Conservation (phyloP, 1,284 basidiomycete genomes). For the Ganoderma boninense region DNA sequence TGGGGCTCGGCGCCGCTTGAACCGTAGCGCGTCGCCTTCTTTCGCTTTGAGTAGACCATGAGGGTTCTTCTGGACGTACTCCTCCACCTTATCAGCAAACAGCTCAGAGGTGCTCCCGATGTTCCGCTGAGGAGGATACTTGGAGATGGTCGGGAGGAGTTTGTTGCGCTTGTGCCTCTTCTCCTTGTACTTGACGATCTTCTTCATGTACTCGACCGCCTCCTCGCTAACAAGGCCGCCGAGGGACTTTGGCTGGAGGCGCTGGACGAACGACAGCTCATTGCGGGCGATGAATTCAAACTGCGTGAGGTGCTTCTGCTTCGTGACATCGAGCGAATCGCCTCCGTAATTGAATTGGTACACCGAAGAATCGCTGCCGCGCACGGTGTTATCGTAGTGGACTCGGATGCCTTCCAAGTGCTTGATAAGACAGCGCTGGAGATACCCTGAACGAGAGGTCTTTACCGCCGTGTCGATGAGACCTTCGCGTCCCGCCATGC, state of each 20-base stretch:
- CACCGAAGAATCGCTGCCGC: constrained; percentile 92
- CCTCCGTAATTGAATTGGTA: constrained; percentile 99
- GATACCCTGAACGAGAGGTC: constrained; percentile 97
- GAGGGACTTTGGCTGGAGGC: constrained; percentile 75
- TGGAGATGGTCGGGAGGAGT: constrained; percentile 79
- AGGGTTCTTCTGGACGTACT: constrained; percentile 86
- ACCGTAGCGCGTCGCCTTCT: constrained; percentile 48
- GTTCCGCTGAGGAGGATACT: constrained; percentile 83
- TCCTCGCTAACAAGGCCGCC: constrained; percentile 67
- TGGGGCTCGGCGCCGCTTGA: constrained; percentile 56
- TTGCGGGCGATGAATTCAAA: constrained; percentile 97
- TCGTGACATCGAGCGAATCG: constrained; percentile 96
- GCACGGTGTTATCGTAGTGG: constrained; percentile 98
- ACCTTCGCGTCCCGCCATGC: constrained; percentile 99
- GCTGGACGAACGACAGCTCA: constrained; percentile 80
- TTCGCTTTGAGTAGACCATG: constrained; percentile 76
- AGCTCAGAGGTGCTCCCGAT: constrained; percentile 94
- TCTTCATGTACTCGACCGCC: constrained; percentile 88
- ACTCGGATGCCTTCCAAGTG: constrained; percentile 96
- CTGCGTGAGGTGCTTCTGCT: constrained; percentile 90
- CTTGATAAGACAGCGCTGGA: constrained; percentile 98
- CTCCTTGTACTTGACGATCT: constrained; percentile 79
- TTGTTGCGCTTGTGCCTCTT: constrained; percentile 62
- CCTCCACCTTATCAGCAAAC: constrained; percentile 85
- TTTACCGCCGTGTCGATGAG: constrained; percentile 99